A percentile compares a stretch with the other conserved stretches of the same genome.
Conservation (phyloP, 139 green algal genomes). For the Chlorella sp. region DNA sequence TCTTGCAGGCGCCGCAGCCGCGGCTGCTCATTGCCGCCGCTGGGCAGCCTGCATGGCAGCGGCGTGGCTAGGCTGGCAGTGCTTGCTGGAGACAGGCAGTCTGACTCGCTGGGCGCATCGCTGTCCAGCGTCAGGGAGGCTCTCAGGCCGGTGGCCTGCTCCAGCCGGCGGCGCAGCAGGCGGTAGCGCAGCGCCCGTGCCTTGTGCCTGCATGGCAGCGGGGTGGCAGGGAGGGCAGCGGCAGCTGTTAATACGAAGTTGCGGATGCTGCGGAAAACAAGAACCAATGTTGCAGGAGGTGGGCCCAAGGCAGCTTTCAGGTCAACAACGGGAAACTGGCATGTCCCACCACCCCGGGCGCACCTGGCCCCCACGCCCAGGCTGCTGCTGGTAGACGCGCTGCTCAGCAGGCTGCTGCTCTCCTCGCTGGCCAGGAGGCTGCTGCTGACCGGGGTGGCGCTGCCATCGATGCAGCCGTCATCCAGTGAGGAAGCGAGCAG, state of each 20-base stretch:
- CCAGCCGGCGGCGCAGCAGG: slow-evolving; percentile 29
- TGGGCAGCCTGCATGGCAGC: not conserved
- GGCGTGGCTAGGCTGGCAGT: not conserved
- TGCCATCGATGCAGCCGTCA: not conserved
- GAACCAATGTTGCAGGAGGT: too few relatives aligned
- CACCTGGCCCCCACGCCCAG: slow-evolving; percentile 23
- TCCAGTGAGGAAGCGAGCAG: not conserved
- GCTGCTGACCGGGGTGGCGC: not conserved
- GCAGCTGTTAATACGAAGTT: not conserved
- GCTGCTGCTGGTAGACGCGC: not conserved
- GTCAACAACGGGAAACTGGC: not conserved
- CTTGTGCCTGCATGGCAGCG: slow-evolving; percentile 2
- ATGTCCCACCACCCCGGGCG: not conserved
- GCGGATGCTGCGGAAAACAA: too few relatives aligned
- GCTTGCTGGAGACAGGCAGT: too few relatives aligned
- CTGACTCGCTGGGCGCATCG: too few relatives aligned
- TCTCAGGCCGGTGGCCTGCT: not conserved
- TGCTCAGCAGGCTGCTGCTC: not conserved
- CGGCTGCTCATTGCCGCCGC: not conserved
- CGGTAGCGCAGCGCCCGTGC: slow-evolving; percentile 25
- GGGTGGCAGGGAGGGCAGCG: not conserved
- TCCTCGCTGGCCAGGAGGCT: not conserved
- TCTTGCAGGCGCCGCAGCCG: not conserved
- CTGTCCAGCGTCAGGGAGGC: not conserved
- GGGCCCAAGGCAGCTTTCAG: not conserved